Evolutionary conservation across 192 early-diverging fungal species (phyloP).

Genomic region (Coemansia aciculifera): DNA sequence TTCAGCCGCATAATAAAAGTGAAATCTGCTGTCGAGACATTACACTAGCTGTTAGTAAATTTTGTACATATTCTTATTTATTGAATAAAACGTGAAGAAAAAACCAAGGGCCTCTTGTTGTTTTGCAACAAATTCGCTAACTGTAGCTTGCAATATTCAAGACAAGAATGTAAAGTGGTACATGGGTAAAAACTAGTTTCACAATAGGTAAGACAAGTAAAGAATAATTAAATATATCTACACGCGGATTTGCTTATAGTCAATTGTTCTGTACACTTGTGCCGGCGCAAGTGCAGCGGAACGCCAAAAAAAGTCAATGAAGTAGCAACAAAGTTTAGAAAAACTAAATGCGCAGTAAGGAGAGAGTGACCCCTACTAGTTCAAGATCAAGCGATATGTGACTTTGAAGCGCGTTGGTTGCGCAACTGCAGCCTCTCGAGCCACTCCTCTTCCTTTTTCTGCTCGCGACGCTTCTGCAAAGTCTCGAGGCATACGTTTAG

Average conservation of each 20-base stretch:
- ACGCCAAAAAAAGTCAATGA: not conserved
- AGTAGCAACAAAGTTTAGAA: not conserved
- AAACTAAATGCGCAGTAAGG: too few species aligned
- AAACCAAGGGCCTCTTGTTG: too few species aligned
- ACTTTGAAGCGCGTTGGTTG: constrained; percentile 5
- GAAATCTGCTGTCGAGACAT: not conserved
- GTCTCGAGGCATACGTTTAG: constrained; percentile 34
- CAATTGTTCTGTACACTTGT: not conserved
- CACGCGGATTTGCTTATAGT: not conserved
- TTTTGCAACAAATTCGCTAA: too few species aligned
- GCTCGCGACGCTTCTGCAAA: constrained; percentile 33
- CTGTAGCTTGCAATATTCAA: too few species aligned
- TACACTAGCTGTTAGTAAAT: not conserved
- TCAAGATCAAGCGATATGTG: not conserved
- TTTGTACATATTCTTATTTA: not conserved
- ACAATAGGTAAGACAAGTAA: not conserved
- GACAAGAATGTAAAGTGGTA: not conserved
- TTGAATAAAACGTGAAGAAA: not conserved
- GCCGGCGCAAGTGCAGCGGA: not conserved
- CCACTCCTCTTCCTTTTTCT: constrained; percentile 33
- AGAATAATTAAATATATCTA: not conserved
- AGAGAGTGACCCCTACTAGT: not conserved
- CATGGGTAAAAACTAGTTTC: not conserved
- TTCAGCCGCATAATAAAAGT: too few species aligned
- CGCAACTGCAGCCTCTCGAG: constrained; percentile 10